These are phyloP conservation scores for Capsicum chinense DNA, from an alignment of 257 asterid genomes.

Conservation along the genomic window DNA sequence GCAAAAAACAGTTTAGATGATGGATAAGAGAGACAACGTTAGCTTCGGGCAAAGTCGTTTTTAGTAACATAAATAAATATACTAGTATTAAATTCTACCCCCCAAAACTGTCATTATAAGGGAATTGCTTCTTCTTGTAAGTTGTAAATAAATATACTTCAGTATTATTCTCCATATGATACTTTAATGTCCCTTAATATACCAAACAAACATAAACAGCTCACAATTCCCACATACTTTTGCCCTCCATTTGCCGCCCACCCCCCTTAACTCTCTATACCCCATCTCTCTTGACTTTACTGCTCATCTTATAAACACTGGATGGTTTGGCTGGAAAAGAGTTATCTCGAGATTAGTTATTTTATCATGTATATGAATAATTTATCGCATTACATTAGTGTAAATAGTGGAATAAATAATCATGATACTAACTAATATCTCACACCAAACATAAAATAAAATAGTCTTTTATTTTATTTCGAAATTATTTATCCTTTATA, in stretches of 20 bases:
- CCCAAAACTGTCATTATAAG: not conserved
- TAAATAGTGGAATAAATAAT: too few species aligned
- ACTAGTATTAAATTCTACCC: not conserved
- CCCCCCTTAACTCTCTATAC: not conserved
- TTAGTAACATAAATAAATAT: not conserved
- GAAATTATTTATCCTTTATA: too few species aligned
- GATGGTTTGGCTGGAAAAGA: too few species aligned
- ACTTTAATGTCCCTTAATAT: not conserved
- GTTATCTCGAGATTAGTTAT: too few species aligned
- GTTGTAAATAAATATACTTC: not conserved
- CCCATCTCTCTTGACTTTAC: not conserved
- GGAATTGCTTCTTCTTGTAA: not conserved
- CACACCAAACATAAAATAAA: too few species aligned
- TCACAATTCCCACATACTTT: conserved; percentile 10
- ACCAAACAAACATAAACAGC: conserved; percentile 12
- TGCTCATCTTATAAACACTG: too few species aligned
- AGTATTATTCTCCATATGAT: not conserved
- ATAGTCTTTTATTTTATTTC: too few species aligned
- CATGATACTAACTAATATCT: too few species aligned
- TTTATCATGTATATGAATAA: too few species aligned
- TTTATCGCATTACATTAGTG: too few species aligned
- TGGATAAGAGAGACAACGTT: not conserved
- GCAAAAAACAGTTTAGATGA: not conserved
- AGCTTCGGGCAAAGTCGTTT: not conserved
- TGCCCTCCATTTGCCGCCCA: conserved; percentile 1